Percentiles rank a stretch among this genome's conserved stretches.
Conservation (phyloP, 176 grass and related monocot genomes). For the Bolboschoenus planiculmis region DNA sequence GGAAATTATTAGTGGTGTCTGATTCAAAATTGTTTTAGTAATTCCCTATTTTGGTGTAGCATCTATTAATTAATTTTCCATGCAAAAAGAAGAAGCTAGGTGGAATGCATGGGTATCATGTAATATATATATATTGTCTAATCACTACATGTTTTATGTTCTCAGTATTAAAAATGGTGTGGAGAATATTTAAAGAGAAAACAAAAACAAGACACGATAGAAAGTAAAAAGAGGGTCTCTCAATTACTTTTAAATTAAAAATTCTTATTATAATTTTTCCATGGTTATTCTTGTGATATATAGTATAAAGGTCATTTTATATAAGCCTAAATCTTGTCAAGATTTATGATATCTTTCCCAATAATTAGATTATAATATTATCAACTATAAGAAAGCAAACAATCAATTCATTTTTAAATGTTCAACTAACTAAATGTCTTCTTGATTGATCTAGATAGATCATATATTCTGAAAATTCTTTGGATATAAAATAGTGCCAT, state of each 20-base stretch:
- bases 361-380: too few relatives aligned
- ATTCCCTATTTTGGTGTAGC: background rate
- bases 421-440: too few relatives aligned
- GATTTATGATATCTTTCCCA: too few relatives aligned
- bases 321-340: background rate
- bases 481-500: too few relatives aligned
- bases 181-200: background rate
- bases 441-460: too few relatives aligned
- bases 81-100: too few relatives aligned
- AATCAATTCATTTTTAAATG: too few relatives aligned
- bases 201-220: background rate
- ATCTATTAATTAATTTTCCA: background rate
- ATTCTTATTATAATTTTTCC: background rate
- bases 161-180: background rate
- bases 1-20: background rate
- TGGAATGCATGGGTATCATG: background rate
- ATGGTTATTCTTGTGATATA: background rate
- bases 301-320: background rate
- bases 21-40: background rate
- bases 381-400: too few relatives aligned
- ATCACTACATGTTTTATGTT: background rate
- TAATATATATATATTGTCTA: background rate
- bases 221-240: background rate
- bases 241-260: background rate
- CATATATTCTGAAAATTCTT: too few relatives aligned